These are phyloP conservation scores for Xerocomellus chrysenteron DNA, from an alignment of 768 basidiomycete species.

Conservation along the genomic window DNA sequence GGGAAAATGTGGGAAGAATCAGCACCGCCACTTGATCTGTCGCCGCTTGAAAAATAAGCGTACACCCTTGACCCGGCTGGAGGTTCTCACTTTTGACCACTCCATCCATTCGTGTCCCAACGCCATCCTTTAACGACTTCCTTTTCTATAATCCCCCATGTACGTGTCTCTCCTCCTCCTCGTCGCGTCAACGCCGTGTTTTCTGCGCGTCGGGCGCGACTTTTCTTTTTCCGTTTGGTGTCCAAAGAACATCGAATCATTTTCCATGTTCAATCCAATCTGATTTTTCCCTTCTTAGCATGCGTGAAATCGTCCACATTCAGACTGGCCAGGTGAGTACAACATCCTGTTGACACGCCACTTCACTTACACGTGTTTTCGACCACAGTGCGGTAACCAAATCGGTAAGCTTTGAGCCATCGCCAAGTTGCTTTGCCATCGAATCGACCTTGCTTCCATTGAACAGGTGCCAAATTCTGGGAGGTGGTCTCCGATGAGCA, in stretches of 20 bases:
- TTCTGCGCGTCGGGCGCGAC: conserved; percentile 29
- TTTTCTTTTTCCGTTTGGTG: conserved; percentile 18
- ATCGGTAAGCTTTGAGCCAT: conserved; percentile 65
- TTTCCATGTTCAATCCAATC: conserved; percentile 17
- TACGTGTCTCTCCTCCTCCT: conserved; percentile 29
- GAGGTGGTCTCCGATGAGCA: conserved; percentile 99
- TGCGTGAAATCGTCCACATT: conserved; percentile 99
- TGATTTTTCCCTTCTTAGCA: conserved; percentile 50
- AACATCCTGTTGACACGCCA: background rate
- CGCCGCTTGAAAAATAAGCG: conserved; percentile 39
- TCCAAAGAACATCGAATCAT: conserved; percentile 16
- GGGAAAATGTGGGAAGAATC: conserved; percentile 16
- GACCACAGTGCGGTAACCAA: conserved; percentile 92
- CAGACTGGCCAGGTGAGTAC: conserved; percentile 92
- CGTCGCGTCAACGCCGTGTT: conserved; percentile 24
- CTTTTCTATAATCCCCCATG: conserved; percentile 23
- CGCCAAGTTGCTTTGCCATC: conserved; percentile 7
- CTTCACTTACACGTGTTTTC: conserved; percentile 31
- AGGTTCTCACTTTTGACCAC: conserved; percentile 35
- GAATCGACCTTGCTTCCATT: conserved; percentile 19
- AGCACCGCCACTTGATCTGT: conserved; percentile 27
- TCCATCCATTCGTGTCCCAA: conserved; percentile 34
- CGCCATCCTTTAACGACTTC: conserved; percentile 32
- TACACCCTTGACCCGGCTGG: conserved; percentile 38
- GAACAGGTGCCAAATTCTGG: conserved; percentile 90